Evolutionary conservation across 176 grass and related monocot species (phyloP), one percentile per base, ranked within the genome.

Genomic region (Musa acuminata): DNA sequence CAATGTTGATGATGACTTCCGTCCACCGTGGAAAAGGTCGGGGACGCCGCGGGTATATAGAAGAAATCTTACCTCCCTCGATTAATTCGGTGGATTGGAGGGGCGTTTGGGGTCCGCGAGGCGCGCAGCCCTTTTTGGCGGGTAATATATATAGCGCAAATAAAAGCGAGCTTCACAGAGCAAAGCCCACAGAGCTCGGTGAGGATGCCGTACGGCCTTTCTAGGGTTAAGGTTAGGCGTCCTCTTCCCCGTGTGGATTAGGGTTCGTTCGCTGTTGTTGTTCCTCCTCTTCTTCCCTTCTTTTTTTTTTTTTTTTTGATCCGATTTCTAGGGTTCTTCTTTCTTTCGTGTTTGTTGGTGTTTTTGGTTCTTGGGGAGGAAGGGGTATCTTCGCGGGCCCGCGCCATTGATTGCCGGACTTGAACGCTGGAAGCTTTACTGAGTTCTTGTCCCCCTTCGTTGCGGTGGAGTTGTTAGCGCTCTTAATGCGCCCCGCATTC

Each of bases 51-150:
- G 14, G 35, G 49, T 11, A 5, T 69, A 48, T 2, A 20, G 16
- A 20, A 48, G 51, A 22, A 22, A 22, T 6, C 0, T 11, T 2
- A 5, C 14, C 16, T 70, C 16, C 14, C 14, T 50, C 17, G 55
- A 58, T 67, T 69, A 60, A 14, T 49, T 12, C 23, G 2, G 67
- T 26, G 67, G 65, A 59, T 75, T 82, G 55, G 13, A 84, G 21
- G 9, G 10, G 57, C 57, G 22, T 66, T 82, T 84, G 71, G 81
- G 79, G 86, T 84, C 82, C 86, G 74, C 79, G 82, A 88, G 82
- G 67, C 16, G 24, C 19, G 35, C 4, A 20, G 51, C 27, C 71
- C 64, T 9, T 78, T 82, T 86, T 86, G 84, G 85, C 85, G 80
- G 71, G 79, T 72, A 70, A 43, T 7, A n/a, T 49, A 8, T 51